Conservation (phyloP, 495 filamentous ascomycete genomes). For the Talaromyces wortmannii region DNA sequence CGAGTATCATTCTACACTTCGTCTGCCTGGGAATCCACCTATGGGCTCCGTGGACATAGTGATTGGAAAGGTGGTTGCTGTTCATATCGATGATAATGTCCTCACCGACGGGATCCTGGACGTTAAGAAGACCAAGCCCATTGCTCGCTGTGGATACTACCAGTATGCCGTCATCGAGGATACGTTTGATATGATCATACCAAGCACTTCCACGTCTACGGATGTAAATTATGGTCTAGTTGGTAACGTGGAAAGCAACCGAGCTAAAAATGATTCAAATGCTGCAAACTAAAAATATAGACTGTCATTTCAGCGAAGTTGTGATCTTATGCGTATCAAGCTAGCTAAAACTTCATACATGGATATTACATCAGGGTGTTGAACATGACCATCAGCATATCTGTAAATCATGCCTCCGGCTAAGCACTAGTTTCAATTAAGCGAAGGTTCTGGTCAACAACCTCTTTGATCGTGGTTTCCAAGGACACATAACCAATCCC, state of each 20-base stretch:
- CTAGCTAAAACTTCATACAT: too few relatives aligned
- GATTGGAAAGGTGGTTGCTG: slow-evolving; percentile 47
- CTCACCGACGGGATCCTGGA: slow-evolving; percentile 44
- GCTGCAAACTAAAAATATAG: too few relatives aligned
- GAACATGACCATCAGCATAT: too few relatives aligned
- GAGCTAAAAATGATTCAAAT: too few relatives aligned
- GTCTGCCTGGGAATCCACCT: slow-evolving; percentile 44
- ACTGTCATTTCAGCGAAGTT: too few relatives aligned
- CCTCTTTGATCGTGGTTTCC: neutral
- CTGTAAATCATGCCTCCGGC: neutral
- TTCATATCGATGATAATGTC: slow-evolving; percentile 47
- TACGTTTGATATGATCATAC: slow-evolving; percentile 47
- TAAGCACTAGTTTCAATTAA: neutral
- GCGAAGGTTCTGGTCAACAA: neutral
- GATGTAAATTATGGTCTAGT: too few relatives aligned
- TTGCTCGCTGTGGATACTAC: slow-evolving; percentile 54
- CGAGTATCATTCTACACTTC: slow-evolving; percentile 41
- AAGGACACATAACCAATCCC: neutral
- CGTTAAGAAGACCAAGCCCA: slow-evolving; percentile 45
- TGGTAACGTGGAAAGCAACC: too few relatives aligned
- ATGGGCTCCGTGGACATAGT: slow-evolving; percentile 49
- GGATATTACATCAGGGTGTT: too few relatives aligned
- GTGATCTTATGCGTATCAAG: too few relatives aligned
- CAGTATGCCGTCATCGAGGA: slow-evolving; percentile 45
- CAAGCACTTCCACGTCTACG: neutral